phyloP scores from a whole-genome alignment of 176 grass and related monocot species.

The Cenchrus fungigraminus region DNA sequence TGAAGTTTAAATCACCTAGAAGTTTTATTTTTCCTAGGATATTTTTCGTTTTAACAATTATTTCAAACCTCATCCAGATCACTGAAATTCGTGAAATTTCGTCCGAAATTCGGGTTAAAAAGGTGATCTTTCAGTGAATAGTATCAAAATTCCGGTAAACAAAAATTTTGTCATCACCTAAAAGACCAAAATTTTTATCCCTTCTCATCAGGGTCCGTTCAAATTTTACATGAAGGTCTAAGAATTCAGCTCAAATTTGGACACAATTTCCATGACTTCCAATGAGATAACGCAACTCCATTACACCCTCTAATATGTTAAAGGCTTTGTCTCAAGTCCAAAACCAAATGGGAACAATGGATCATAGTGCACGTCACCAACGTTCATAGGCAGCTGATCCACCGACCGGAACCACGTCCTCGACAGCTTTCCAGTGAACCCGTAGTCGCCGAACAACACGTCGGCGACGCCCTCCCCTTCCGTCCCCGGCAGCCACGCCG shows the following conservation, averaged over 20 bases:
- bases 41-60: too few relatives aligned
- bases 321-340: slow-evolving; percentile 48
- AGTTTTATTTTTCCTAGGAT: too few relatives aligned
- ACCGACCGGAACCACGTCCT: slow-evolving; percentile 75
- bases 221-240: background rate
- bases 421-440: slow-evolving; percentile 69
- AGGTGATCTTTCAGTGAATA: too few relatives aligned
- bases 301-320: background rate
- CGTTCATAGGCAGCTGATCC: slow-evolving; percentile 80
- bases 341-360: slow-evolving; percentile 72
- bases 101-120: too few relatives aligned
- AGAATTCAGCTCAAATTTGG: background rate
- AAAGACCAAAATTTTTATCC: too few relatives aligned
- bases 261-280: background rate
- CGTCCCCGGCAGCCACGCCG: slow-evolving; percentile 78
- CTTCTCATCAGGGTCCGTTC: background rate
- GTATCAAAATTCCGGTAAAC: too few relatives aligned
- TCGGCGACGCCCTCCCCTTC: slow-evolving; percentile 74
- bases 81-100: too few relatives aligned
- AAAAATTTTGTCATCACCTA: too few relatives aligned
- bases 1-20: too few relatives aligned
- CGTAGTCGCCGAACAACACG: slow-evolving; percentile 72
- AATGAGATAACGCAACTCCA: background rate
- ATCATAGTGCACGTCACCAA: slow-evolving; percentile 60
- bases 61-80: too few relatives aligned